Evolutionary conservation across 768 basidiomycete species (phyloP).

Genomic region (Mycena vitilis): DNA sequence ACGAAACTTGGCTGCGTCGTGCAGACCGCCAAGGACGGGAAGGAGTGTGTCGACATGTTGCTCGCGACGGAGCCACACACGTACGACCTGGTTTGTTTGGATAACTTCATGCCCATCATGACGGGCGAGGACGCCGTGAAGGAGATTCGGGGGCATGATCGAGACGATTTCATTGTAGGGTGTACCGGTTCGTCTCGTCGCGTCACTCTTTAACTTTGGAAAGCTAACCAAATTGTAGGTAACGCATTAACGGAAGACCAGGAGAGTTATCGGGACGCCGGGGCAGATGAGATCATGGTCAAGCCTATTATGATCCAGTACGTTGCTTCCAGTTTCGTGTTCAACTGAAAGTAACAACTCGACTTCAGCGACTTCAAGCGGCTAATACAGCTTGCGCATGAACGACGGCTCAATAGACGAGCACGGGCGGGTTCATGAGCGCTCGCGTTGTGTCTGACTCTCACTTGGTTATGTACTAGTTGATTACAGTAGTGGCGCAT

Average conservation of each 20-base stretch:
- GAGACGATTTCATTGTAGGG: constrained; percentile 50
- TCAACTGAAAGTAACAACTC: neutral
- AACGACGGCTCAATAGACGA: constrained; percentile 27
- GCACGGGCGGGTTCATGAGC: constrained; percentile 9
- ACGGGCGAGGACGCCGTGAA: constrained; percentile 50
- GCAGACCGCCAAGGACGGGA: constrained; percentile 51
- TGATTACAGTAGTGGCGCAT: too few relatives aligned
- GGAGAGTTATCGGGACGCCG: constrained; percentile 42
- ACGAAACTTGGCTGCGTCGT: constrained; percentile 51
- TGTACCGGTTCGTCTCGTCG: constrained; percentile 29
- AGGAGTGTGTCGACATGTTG: constrained; percentile 49
- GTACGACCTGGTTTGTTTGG: constrained; percentile 51
- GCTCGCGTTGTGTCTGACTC: neutral
- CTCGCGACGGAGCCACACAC: constrained; percentile 37
- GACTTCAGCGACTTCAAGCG: constrained; percentile 32
- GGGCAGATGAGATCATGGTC: constrained; percentile 39
- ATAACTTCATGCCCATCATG: constrained; percentile 50
- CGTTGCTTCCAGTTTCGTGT: neutral
- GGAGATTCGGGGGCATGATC: constrained; percentile 43
- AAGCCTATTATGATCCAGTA: constrained; percentile 41
- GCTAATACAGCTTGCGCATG: constrained; percentile 31
- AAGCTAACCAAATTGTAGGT: constrained; percentile 18
- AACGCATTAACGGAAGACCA: constrained; percentile 45
- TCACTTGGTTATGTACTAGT: too few relatives aligned
- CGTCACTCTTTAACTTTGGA: neutral